Evolutionary conservation across 2,329 filamentous ascomycete species (phyloP), one percentile per base, ranked within the genome.

Genomic region (Leptographium flavum): DNA sequence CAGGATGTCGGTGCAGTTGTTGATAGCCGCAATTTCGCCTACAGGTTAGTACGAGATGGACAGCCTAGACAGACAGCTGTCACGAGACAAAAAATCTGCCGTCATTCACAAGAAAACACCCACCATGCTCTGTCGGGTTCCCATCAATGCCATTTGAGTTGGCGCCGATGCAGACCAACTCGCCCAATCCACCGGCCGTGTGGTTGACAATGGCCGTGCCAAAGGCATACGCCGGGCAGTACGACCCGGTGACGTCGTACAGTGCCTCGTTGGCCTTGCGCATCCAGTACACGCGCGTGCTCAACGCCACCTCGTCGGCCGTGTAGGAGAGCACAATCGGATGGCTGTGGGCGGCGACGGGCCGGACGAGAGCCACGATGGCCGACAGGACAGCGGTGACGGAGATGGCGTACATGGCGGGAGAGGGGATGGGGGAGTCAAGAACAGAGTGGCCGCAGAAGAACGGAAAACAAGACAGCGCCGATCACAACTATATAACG

Each of bases 191-290:
- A 9, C 14, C 50, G 5, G 50, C 54, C 0, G 70, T 74, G 52
- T 76, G 73, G 52, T 76, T 76, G 14, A 76, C 73, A 45, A 76
- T 65, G 21, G 66, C 71, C 14, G 66, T 63, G 3, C 69, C 71
- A 53, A 75, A 76, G 6, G 73, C 67, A 7, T 61, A 65, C 49
- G 70, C 73, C 1, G 70, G 70, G 52, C 73, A 77, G 3, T 71
- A 69, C 1, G 64, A 21, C 9, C 11, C 11, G 19, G 33, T 36
- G 19, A 36, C 17, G 19, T 5, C 57, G n/a, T 55, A 52, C 5
- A 74, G 59, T 1, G 66, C 67, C 22, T 61, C 52, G 47, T 68
- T 71, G 17, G 71, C 69, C 30, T 60, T 55, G 17, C 69, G 63
- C 67, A 77, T 75, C 70, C 71, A 76, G 53, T 70, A n/a, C 15